Percentiles rank a stretch among this genome's conserved stretches.
Evolutionary conservation across 2,329 filamentous ascomycete genomes (phyloP).

Genomic region (Ascocoryne sarcoides): DNA sequence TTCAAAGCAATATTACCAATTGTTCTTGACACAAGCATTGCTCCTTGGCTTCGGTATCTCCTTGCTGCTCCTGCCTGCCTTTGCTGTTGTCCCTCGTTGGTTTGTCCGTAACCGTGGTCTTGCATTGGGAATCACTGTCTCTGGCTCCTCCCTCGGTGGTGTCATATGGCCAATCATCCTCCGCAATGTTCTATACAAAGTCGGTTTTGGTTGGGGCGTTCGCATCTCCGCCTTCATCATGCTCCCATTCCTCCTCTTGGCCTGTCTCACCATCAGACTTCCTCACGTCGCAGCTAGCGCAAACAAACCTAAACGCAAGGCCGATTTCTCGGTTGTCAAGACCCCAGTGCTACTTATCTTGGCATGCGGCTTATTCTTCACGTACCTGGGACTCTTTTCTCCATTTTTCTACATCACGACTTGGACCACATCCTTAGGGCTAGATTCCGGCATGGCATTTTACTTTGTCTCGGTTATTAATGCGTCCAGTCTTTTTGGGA

Average conservation of each 20-base stretch:
- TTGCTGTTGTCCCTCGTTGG: slow-evolving; percentile 11
- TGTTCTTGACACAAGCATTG: slow-evolving; percentile 26
- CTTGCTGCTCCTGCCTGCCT: slow-evolving; percentile 21
- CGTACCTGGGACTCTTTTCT: slow-evolving; percentile 15
- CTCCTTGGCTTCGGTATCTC: slow-evolving; percentile 16
- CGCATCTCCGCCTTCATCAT: slow-evolving; percentile 19
- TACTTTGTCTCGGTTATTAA: slow-evolving; percentile 19
- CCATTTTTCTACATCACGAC: slow-evolving; percentile 16
- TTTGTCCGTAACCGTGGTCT: slow-evolving; percentile 14
- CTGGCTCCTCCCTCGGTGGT: slow-evolving; percentile 29
- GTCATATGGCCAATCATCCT: slow-evolving; percentile 30
- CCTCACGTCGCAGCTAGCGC: neutral
- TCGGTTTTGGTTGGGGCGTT: slow-evolving; percentile 26
- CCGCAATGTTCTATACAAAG: slow-evolving; percentile 21
- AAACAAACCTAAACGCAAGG: slow-evolving; percentile 5
- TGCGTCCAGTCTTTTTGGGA: slow-evolving; percentile 13
- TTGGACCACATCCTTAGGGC: slow-evolving; percentile 6
- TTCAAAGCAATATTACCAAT: slow-evolving; percentile 27
- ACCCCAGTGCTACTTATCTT: slow-evolving; percentile 9
- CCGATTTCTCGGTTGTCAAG: slow-evolving; percentile 6
- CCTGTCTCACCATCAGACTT: slow-evolving; percentile 7
- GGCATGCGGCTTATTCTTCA: slow-evolving; percentile 10
- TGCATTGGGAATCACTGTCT: slow-evolving; percentile 19
- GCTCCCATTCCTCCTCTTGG: slow-evolving; percentile 13
- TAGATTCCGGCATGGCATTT: slow-evolving; percentile 11